Conservation (phyloP, 2,329 filamentous ascomycete genomes). For the Talaromyces verruculosus region DNA sequence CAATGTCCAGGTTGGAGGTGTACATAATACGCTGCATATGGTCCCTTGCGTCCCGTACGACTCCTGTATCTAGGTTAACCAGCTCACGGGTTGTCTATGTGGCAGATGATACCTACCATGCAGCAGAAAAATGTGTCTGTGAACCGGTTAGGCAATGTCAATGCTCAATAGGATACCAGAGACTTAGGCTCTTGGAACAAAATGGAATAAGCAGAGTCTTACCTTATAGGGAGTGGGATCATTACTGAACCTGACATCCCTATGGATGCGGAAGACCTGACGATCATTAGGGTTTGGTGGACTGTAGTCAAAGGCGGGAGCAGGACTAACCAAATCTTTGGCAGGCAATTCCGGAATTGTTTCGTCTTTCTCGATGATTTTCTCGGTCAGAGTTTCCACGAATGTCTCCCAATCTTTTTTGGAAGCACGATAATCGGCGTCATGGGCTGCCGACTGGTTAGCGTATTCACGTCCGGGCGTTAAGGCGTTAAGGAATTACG, state of each 20-base stretch:
- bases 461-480: background rate
- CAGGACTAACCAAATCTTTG: constrained; percentile 68
- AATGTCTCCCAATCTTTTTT: constrained; percentile 81
- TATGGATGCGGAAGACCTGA: constrained; percentile 78
- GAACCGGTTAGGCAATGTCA: constrained; percentile 28
- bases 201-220: constrained; percentile 28
- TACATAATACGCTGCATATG: constrained; percentile 85
- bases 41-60: constrained; percentile 80
- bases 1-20: constrained; percentile 71
- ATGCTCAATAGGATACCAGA: constrained; percentile 1
- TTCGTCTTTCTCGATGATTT: constrained; percentile 69
- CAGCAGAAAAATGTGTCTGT: constrained; percentile 77
- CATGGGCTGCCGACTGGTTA: constrained; percentile 60
- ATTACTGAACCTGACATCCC: constrained; percentile 80
- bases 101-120: constrained; percentile 57
- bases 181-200: background rate
- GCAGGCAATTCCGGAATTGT: constrained; percentile 83
- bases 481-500: background rate
- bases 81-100: constrained; percentile 23
- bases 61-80: constrained; percentile 53
- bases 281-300: constrained; percentile 16
- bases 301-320: background rate
- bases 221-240: constrained; percentile 88
- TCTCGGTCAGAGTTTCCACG: constrained; percentile 68
- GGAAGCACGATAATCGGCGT: constrained; percentile 73